phyloP scores from a whole-genome alignment of 306 rosid genomes.

The Medicago ruthenica region DNA sequence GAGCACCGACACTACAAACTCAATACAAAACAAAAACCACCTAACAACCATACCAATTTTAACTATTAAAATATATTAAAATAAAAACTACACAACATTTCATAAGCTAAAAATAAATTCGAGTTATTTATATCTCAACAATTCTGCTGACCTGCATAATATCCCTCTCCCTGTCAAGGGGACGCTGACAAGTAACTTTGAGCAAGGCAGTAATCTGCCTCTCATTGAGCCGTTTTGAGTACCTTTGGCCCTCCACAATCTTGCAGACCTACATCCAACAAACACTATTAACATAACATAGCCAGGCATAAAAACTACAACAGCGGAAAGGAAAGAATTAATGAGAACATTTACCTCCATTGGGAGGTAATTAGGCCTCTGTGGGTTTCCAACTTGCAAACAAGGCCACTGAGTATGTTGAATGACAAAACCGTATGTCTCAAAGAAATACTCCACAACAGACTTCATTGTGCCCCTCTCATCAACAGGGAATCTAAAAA shows the following conservation, averaged over 20 bases:
- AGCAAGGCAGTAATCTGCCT: slow-evolving; percentile 88
- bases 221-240: slow-evolving; percentile 84
- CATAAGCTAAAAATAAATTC: no score
- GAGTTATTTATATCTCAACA: no score
- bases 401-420: slow-evolving; percentile 97
- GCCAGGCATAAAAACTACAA: neutral
- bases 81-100: no score
- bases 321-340: neutral
- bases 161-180: slow-evolving; percentile 80
- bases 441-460: slow-evolving; percentile 88
- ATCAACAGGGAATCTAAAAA: slow-evolving; percentile 87
- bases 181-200: slow-evolving; percentile 95
- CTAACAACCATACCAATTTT: no score
- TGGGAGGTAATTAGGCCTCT: slow-evolving; percentile 89
- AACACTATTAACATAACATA: slow-evolving; percentile 40
- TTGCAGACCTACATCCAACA: slow-evolving; percentile 77
- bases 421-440: slow-evolving; percentile 85
- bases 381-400: slow-evolving; percentile 91
- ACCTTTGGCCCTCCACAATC: slow-evolving; percentile 95
- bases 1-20: no score
- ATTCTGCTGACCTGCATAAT: slow-evolving; percentile 68
- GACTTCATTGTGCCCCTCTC: slow-evolving; percentile 93
- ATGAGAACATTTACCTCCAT: slow-evolving; percentile 71
- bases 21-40: no score
- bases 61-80: no score